Percentiles rank a stretch among this genome's conserved stretches.
These are phyloP conservation scores for Gautieria morchelliformis DNA, from an alignment of 768 basidiomycete genomes.

Conservation along the genomic window DNA sequence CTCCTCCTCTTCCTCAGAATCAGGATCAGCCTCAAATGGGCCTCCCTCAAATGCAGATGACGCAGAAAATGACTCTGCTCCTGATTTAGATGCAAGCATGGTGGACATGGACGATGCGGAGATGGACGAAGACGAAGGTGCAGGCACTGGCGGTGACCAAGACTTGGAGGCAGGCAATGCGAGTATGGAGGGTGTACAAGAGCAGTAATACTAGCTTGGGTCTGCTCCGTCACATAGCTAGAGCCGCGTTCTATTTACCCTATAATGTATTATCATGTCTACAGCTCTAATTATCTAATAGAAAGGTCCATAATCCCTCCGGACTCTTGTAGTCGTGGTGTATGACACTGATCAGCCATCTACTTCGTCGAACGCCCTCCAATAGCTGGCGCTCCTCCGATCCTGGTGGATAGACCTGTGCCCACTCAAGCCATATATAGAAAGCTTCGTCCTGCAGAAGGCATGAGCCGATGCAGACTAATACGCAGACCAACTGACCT, in stretches of 20 bases:
- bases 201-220: background rate
- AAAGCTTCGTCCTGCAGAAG: slow-evolving; percentile 82
- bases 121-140: slow-evolving; percentile 30
- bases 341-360: slow-evolving; percentile 88
- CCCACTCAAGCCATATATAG: slow-evolving; percentile 93
- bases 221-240: too few species aligned
- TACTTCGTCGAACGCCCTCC: slow-evolving; percentile 54
- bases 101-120: slow-evolving; percentile 43
- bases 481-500: slow-evolving; percentile 41
- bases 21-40: slow-evolving; percentile 20
- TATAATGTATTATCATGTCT: background rate
- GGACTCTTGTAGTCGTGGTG: slow-evolving; percentile 87
- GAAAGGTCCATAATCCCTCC: slow-evolving; percentile 76
- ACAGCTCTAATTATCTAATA: slow-evolving; percentile 34
- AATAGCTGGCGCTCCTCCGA: slow-evolving; percentile 69
- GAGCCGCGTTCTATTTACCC: too few species aligned
- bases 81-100: slow-evolving; percentile 61
- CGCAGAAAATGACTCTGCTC: slow-evolving; percentile 16
- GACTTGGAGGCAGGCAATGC: slow-evolving; percentile 21
- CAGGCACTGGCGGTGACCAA: slow-evolving; percentile 24
- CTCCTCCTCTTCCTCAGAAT: slow-evolving; percentile 1
- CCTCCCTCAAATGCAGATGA: slow-evolving; percentile 17
- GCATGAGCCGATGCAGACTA: slow-evolving; percentile 5
- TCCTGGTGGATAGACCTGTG: slow-evolving; percentile 68
- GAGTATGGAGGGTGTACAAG: background rate